Percentiles rank a stretch among this genome's conserved stretches.
These are phyloP conservation scores for Penicillium antarcticum DNA, from an alignment of 495 filamentous ascomycete species.

Conservation along the genomic window DNA sequence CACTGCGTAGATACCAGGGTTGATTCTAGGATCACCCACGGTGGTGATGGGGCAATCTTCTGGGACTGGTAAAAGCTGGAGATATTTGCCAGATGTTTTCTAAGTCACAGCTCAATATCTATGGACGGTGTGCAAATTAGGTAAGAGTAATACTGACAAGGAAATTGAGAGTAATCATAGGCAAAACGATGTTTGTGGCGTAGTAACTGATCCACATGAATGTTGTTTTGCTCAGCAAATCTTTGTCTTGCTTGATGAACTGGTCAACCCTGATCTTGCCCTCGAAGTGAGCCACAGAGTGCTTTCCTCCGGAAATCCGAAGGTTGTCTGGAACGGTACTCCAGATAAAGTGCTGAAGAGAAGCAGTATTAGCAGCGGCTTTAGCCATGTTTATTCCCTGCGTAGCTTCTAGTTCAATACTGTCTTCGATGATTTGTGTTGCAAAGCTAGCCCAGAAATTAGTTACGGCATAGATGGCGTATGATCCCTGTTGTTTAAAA, in stretches of 20 bases:
- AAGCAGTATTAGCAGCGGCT: slow-evolving; percentile 20
- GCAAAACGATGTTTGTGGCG: slow-evolving; percentile 10
- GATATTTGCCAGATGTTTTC: slow-evolving; percentile 25
- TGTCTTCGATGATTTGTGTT: background rate
- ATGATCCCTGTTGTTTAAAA: slow-evolving; percentile 25
- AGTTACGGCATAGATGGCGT: slow-evolving; percentile 48
- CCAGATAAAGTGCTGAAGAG: slow-evolving; percentile 27
- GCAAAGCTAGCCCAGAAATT: slow-evolving; percentile 41
- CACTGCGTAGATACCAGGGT: slow-evolving; percentile 35
- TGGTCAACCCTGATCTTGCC: slow-evolving; percentile 22
- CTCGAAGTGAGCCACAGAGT: slow-evolving; percentile 27
- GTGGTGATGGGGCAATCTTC: slow-evolving; percentile 28
- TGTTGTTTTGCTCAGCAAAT: slow-evolving; percentile 25
- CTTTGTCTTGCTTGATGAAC: slow-evolving; percentile 21
- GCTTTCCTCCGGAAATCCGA: slow-evolving; percentile 10
- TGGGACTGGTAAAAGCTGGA: slow-evolving; percentile 27
- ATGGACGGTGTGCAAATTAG: too few relatives aligned
- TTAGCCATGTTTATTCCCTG: slow-evolving; percentile 25
- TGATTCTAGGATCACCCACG: slow-evolving; percentile 36
- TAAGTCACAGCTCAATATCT: background rate
- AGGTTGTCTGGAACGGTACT: slow-evolving; percentile 21
- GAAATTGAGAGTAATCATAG: background rate
- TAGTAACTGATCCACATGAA: slow-evolving; percentile 23
- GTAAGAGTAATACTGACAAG: background rate
- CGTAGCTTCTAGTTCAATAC: slow-evolving; percentile 4